A percentile compares a stretch with the other conserved stretches of the same genome.
phyloP scores from a whole-genome alignment of 2,329 filamentous ascomycete species.

The Talaromyces sp. region DNA sequence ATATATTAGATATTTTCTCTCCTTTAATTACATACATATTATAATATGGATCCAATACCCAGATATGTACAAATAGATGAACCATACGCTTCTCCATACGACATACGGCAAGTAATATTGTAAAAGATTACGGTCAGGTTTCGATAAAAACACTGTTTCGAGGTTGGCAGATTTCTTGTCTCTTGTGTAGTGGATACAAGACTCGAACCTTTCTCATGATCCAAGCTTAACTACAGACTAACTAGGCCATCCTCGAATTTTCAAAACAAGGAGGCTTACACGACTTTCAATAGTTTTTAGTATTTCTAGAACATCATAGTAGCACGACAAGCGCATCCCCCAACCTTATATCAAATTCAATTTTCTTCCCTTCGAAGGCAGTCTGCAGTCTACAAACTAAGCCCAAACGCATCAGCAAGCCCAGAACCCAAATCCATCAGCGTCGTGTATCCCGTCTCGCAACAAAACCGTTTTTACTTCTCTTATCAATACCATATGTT shows the following conservation, averaged over 20 bases:
- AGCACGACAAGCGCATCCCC: not conserved
- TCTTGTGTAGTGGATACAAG: not conserved
- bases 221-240: not conserved
- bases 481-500: not conserved
- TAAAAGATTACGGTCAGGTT: too few relatives aligned
- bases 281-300: not conserved
- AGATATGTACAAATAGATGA: not conserved
- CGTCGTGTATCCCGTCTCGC: not conserved
- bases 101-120: too few relatives aligned
- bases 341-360: not conserved
- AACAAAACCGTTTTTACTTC: not conserved
- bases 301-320: not conserved
- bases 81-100: too few relatives aligned
- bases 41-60: too few relatives aligned
- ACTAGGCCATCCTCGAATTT: not conserved
- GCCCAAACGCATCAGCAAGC: not conserved
- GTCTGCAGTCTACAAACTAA: not conserved
- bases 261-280: not conserved
- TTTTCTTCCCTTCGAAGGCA: not conserved
- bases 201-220: not conserved
- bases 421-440: not conserved
- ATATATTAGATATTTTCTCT: too few relatives aligned
- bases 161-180: not conserved
- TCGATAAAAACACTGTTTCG: not conserved
- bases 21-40: too few relatives aligned